Evolutionary conservation across 2,329 filamentous ascomycete species (phyloP).

Genomic region (Aspergillus brunneoviolaceus): DNA sequence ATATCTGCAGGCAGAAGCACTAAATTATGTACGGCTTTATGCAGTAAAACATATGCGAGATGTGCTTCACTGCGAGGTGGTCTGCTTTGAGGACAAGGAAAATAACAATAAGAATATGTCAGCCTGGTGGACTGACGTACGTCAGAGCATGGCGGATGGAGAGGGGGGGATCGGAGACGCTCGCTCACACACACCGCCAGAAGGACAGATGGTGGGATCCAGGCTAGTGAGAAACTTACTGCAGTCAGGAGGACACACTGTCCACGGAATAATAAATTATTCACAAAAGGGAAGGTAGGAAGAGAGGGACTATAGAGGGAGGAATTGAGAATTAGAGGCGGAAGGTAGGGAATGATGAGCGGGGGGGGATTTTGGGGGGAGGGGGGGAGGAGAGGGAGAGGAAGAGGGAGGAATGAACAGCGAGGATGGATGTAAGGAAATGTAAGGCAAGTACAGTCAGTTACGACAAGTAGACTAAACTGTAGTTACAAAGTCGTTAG

Average conservation of each 20-base stretch:
- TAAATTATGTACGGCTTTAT: constrained; percentile 20
- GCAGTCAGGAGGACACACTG: constrained; percentile 6
- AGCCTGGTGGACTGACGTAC: constrained; percentile 29
- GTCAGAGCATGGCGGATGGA: constrained; percentile 27
- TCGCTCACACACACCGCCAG: constrained; percentile 1
- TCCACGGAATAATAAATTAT: not conserved
- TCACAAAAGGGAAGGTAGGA: constrained; percentile 3
- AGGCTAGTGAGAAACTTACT: constrained; percentile 15
- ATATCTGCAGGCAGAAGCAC: constrained; percentile 21
- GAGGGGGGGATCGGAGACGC: constrained; percentile 12
- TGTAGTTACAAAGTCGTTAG: not conserved
- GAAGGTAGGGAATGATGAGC: not conserved
- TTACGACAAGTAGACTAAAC: not conserved
- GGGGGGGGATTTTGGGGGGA: constrained; percentile 1
- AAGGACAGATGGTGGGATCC: constrained; percentile 14
- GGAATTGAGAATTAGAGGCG: not conserved
- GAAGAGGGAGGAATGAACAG: constrained; percentile 21
- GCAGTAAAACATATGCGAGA: constrained; percentile 20
- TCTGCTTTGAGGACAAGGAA: constrained; percentile 13
- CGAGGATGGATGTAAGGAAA: not conserved
- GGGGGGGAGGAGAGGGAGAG: constrained; percentile 12
- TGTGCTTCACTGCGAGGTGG: constrained; percentile 11
- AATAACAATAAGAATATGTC: constrained; percentile 28
- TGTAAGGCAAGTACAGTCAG: not conserved
- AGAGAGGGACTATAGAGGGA: not conserved